phyloP scores from a whole-genome alignment of 371 early-diverging fungal species.

The Saksenaea vasiformis region DNA sequence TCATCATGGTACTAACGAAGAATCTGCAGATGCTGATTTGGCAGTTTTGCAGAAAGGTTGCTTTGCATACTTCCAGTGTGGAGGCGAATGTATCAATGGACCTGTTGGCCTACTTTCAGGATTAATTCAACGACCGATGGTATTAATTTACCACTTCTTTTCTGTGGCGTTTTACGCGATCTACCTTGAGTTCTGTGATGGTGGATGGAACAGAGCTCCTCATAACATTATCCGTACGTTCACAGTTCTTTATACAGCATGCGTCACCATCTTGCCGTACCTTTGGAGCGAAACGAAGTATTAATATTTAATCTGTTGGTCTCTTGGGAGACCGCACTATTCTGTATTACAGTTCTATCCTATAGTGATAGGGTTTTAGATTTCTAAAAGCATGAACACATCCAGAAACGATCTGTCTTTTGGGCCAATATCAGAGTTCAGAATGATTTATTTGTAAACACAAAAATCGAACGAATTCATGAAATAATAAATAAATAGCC shows the following conservation, averaged over 20 bases:
- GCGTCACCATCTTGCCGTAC: slow-evolving; percentile 54
- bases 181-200: slow-evolving; percentile 38
- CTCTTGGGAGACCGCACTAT: too few relatives aligned
- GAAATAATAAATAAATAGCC: too few relatives aligned
- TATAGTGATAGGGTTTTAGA: too few relatives aligned
- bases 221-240: slow-evolving; percentile 43
- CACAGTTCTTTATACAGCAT: slow-evolving; percentile 54
- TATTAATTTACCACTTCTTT: slow-evolving; percentile 81
- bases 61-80: slow-evolving; percentile 84
- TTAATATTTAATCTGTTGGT: neutral
- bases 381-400: too few relatives aligned
- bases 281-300: slow-evolving; percentile 35
- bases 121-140: slow-evolving; percentile 59
- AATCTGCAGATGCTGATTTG: slow-evolving; percentile 34
- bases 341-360: too few relatives aligned
- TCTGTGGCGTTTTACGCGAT: slow-evolving; percentile 76
- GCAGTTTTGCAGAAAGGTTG: slow-evolving; percentile 77
- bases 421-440: too few relatives aligned
- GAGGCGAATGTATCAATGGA: slow-evolving; percentile 75
- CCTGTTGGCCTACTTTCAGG: slow-evolving; percentile 88
- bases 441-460: too few relatives aligned
- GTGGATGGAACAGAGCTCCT: slow-evolving; percentile 41
- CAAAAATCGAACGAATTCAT: too few relatives aligned
- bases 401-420: too few relatives aligned
- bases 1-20: neutral